Base-by-base conservation (phyloP, 2,329 filamentous ascomycete species). In the Coniosporium tulheliwenetii region DNA sequence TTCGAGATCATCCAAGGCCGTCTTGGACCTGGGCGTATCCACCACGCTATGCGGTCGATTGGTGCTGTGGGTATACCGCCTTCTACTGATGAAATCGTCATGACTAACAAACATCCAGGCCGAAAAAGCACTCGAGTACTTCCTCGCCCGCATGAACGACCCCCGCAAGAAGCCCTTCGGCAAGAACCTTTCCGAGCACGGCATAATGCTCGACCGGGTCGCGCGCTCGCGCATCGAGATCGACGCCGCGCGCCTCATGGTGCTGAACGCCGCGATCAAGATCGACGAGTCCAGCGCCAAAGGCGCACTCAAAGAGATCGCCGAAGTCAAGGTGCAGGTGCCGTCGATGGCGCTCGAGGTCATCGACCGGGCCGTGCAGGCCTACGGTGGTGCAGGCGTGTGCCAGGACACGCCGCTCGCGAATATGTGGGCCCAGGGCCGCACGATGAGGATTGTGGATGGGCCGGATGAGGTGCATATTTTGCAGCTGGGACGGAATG, bases 1-100 rank as follows among this genome's bases (percentile, higher is more conserved):
- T 98, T 98, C 60, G 91, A 98, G 63, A 94, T 98, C 57, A 95
- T 98, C 56, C 91, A 98, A 61, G 91, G 91, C 43, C 85, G 91
- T 51, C 79, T 98, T 16, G 91, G 91, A 1, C 91, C 91, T 1
- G 91, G 91, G 30, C 83, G 91, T 43, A 96, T 98, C 58, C 91
- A 98, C 67, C 91, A 98, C 66, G 85, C 86, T 44, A 98, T 98
- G 91, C 79, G 91, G 48, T 80, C 78, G 45, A 91, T 98, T 56
- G 91, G 91, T 40, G 81, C 85, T 40, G 77, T 77, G 64, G 59
- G 70, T 65, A 19, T 12, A 8, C 12, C 13, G 34, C 10, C 13
- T 8, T 7, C 19, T 26, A 26, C 3, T 26, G 19, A 3, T 26
- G 19, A 26, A 3, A 26, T 4, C 19, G 7, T 26, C 19, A 26